A percentile compares a stretch with the other conserved stretches of the same genome.
Conservation (phyloP, 2,329 filamentous ascomycete species). For the Laburnicola sp. region DNA sequence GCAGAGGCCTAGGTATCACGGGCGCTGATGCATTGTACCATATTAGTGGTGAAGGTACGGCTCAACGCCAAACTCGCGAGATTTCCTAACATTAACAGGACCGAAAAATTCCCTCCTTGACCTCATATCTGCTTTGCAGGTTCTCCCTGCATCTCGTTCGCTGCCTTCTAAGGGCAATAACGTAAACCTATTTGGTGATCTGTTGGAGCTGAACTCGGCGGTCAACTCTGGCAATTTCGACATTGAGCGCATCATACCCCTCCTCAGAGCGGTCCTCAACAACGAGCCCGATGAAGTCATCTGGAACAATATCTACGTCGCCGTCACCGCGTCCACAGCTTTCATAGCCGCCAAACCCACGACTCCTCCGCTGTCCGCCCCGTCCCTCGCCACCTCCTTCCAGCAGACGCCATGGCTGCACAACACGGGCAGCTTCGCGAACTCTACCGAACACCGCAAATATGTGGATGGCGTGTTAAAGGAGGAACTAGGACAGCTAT, state of each 20-base stretch:
- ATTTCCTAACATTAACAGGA: slow-evolving; percentile 13
- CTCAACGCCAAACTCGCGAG: slow-evolving; percentile 10
- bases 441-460: too few species aligned
- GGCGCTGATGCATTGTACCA: too few species aligned
- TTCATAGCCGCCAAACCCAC: slow-evolving; percentile 8
- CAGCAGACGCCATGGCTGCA: too few species aligned
- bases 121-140: too few species aligned
- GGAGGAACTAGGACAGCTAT: too few species aligned
- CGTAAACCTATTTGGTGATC: slow-evolving; percentile 8
- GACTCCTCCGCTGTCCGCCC: slow-evolving; percentile 13
- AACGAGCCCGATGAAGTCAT: too few species aligned
- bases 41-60: slow-evolving; percentile 11
- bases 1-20: too few species aligned
- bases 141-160: too few species aligned
- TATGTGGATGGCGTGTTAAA: too few species aligned
- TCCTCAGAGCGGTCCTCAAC: too few species aligned
- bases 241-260: slow-evolving; percentile 29
- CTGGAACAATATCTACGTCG: too few species aligned
- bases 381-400: slow-evolving; percentile 2
- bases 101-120: slow-evolving; percentile 7
- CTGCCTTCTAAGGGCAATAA: slow-evolving; percentile 3
- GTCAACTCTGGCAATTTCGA: slow-evolving; percentile 16
- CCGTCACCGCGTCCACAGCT: background rate
- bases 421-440: too few species aligned
- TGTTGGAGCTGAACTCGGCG: slow-evolving; percentile 9